Evolutionary conservation across 805 yeast genomes (phyloP), one percentile per base, ranked within the genome.

Genomic region (Saccharomycopsis sp.): DNA sequence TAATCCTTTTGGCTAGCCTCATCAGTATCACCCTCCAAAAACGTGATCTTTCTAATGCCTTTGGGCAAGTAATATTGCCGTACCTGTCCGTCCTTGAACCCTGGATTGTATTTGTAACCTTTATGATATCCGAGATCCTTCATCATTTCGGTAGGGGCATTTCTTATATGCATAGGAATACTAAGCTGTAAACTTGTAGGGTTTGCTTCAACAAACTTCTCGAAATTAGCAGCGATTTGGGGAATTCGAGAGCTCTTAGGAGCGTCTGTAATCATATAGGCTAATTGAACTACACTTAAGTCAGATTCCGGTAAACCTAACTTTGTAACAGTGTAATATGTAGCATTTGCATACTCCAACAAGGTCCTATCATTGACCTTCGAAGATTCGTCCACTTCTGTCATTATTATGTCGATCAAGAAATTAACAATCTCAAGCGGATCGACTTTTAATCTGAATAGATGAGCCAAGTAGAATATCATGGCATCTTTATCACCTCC

Each of bases 291-390:
- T 41, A 94, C 72, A 3, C 90, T 85, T 29, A 89, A 76, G 69
- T 93, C 97, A 2, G 94, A 93, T 67, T 94, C 99, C 0, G 99
- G 99, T 78, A 94, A 76, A 0, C 99, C 99, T 19, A 94, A 79
- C 70, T 87, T 89, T 73, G 89, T 92, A 2, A 89, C 85, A 0
- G 97, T 91, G 50, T 89, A 89, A 68, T 88, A 89, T 0, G 96
- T 82, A 0, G 97, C 84, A 2, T 88, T 78, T 0, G 96, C 94
- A 72, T 94, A 85, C 1, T 98, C 97, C 51, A 94, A 72, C 64
- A 96, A 83, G 97, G 69, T 93, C 96, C 78, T 3, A 92, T 86
- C 96, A 93, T 87, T 63, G 98, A 74, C 47, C 98, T 76, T 0
- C 93, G 25, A n/a, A 1, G 87, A 71, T 56, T 91, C 90, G 69